Base-by-base conservation (phyloP, 202 grass and related monocot species). In the Bolboschoenoplectus hybrid region DNA sequence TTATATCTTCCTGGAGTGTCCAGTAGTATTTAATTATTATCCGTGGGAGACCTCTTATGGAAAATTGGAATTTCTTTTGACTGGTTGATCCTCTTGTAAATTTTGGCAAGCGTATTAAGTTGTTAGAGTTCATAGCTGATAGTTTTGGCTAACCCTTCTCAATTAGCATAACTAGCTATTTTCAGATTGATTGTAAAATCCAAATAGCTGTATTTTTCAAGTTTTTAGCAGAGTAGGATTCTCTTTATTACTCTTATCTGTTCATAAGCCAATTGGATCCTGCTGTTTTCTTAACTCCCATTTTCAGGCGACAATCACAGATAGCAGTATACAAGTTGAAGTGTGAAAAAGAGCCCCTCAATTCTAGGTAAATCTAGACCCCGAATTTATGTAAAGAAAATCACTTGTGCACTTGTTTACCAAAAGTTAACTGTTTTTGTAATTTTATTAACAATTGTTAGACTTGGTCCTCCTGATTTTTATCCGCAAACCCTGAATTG, bases 381-480 rank as follows among this genome's bases (percentile, higher is more conserved):
- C 16, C 35, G 81, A 83, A 44, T 32, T 55, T 71, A 80, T 77
- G 35, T 70, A 88, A 88, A 55, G 14, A 46, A 74, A 19, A 14
- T 70, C 2, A 51, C n/a, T 64, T 81, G 3, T 68, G 16, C 56
- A 76, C 69, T 79, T 85, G 68, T 47, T 85, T 40, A 5, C 14
- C 45, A 61, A 58, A 67, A 76, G 3, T 77, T 53, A 71, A 11
- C 35, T n/a, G 1, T 9, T 61, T 43, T 57, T 80, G 36, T 80
- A 35, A 2, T 46, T 16, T 17, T 6, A 56, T 83, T 81, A 62
- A 68, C 66, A 47, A n/a, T 83, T 73, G 85, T 51, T 91, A 99
- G 97, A 86, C 93, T 99, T 91, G 97, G 97, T 1, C 93, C 97
- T 58, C 97, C 97, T 78, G 97, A 99, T 71, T 99, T 91, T 89